A percentile compares a stretch with the other conserved stretches of the same genome.
phyloP scores from a whole-genome alignment of 495 filamentous ascomycete species.

The Hyaloscypha variabilis region DNA sequence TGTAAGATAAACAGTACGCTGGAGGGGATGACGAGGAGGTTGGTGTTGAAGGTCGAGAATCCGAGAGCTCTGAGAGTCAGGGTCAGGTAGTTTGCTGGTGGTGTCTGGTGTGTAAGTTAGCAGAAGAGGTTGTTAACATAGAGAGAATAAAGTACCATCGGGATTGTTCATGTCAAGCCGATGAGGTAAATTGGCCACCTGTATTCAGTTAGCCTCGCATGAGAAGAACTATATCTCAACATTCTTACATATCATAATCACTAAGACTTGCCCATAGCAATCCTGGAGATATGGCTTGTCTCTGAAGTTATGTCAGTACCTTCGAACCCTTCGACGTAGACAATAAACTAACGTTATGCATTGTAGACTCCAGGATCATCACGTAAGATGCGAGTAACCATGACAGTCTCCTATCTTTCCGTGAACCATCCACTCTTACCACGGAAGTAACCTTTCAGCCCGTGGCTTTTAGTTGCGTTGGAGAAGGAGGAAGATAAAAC shows the following conservation, averaged over 20 bases:
- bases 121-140: not conserved
- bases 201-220: not conserved
- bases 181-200: constrained; percentile 68
- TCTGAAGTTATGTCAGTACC: constrained; percentile 37
- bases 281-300: constrained; percentile 61
- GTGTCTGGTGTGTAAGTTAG: constrained; percentile 29
- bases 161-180: constrained; percentile 53
- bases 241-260: constrained; percentile 62
- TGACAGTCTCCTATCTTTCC: constrained; percentile 65
- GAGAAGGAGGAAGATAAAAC: constrained; percentile 72
- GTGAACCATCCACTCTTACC: constrained; percentile 75
- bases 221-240: not conserved
- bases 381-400: constrained; percentile 73
- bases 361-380: constrained; percentile 69
- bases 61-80: constrained; percentile 60
- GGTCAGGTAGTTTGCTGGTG: constrained; percentile 62
- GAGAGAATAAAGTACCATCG: constrained; percentile 31
- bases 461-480: constrained; percentile 59
- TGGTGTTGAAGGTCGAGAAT: constrained; percentile 69
- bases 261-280: constrained; percentile 59
- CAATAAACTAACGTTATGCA: constrained; percentile 41
- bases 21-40: constrained; percentile 69
- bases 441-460: constrained; percentile 47
- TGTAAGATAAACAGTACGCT: constrained; percentile 49
- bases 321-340: constrained; percentile 34